These are phyloP conservation scores for Boletus putidus DNA, from an alignment of 1,284 basidiomycete genomes.

Conservation along the genomic window DNA sequence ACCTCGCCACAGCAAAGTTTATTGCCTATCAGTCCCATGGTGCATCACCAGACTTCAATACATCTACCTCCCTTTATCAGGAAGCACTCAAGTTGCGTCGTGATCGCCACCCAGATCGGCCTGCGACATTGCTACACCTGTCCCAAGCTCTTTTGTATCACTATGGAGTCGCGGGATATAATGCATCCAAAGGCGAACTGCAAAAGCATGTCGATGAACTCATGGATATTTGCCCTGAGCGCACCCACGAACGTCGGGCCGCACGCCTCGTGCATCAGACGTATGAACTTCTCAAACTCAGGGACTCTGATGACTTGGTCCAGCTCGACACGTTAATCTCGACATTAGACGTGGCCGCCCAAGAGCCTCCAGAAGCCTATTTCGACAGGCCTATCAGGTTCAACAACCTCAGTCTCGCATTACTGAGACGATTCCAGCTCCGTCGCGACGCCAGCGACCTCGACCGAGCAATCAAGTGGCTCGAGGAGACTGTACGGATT, in stretches of 20 bases:
- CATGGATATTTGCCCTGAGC: background rate
- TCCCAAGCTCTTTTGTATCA: slow-evolving; percentile 10
- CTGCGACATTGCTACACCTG: slow-evolving; percentile 13
- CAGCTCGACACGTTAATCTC: too few species aligned
- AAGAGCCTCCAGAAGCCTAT: too few species aligned
- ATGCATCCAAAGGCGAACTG: background rate
- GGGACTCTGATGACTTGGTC: too few species aligned
- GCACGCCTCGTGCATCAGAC: too few species aligned
- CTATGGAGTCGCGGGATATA: background rate
- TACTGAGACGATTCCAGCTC: background rate
- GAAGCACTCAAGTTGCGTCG: slow-evolving; percentile 1
- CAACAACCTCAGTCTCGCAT: too few species aligned
- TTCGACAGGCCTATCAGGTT: too few species aligned
- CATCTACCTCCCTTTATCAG: background rate
- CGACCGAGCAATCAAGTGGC: background rate
- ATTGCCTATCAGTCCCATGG: background rate
- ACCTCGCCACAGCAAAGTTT: slow-evolving; percentile 17
- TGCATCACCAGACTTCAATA: background rate
- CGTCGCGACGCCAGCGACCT: background rate
- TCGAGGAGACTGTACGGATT: background rate
- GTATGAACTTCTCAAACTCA: too few species aligned
- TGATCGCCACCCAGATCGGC: slow-evolving; percentile 5
- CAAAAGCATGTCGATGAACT: background rate
- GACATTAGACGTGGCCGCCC: too few species aligned
- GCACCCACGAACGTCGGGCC: background rate